Conservation (phyloP, 1,284 basidiomycete species). For the Termitomyces sp. region DNA sequence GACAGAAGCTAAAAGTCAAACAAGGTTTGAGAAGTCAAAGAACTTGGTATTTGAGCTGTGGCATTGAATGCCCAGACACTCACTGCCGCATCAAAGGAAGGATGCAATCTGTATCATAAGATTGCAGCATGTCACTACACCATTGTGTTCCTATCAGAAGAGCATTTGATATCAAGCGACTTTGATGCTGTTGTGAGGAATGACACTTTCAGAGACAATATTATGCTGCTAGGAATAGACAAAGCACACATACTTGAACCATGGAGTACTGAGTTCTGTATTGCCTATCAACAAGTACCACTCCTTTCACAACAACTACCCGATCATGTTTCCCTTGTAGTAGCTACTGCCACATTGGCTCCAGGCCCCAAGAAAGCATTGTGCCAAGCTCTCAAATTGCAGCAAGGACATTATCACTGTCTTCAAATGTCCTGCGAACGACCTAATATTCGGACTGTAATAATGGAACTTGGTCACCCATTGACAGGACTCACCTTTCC, state of each 20-base stretch:
- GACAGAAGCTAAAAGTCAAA: conserved; percentile 16
- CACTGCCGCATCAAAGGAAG: conserved; percentile 5
- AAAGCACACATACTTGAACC: conserved; percentile 21
- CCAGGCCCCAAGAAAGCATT: conserved; percentile 6
- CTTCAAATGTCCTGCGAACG: conserved; percentile 17
- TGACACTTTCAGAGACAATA: conserved; percentile 15
- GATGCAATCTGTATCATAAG: conserved; percentile 14
- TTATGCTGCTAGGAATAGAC: conserved; percentile 20
- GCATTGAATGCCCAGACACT: conserved; percentile 16
- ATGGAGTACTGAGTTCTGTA: conserved; percentile 19
- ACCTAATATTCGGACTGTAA: conserved; percentile 16
- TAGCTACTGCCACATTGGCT: conserved; percentile 16
- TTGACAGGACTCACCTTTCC: conserved; percentile 11
- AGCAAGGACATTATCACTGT: conserved; percentile 6
- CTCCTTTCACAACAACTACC: conserved; percentile 14
- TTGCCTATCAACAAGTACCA: conserved; percentile 17
- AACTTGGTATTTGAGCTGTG: conserved; percentile 14
- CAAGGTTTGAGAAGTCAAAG: conserved; percentile 16
- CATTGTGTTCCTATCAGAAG: conserved; percentile 18
- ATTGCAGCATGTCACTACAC: conserved; percentile 16
- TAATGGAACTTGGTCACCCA: conserved; percentile 13
- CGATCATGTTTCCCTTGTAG: conserved; percentile 10
- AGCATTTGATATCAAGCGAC: conserved; percentile 15
- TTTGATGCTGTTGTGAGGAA: conserved; percentile 17
- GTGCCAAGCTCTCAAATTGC: conserved; percentile 6